phyloP scores from a whole-genome alignment of 148 eudicot species.

The Persicaria maculosa region DNA sequence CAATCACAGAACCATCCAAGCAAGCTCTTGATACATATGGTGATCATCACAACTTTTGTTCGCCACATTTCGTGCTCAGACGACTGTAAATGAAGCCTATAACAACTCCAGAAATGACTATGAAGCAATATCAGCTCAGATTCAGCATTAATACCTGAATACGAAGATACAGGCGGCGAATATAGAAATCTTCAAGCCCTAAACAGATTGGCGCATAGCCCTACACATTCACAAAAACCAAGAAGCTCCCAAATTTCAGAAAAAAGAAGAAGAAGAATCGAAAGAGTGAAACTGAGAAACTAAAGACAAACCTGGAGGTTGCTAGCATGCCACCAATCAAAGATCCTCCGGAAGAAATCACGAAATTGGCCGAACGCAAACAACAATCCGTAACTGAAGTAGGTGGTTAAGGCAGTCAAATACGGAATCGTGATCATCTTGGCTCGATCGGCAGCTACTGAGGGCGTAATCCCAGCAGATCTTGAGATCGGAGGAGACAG shows the following conservation, averaged over 20 bases:
- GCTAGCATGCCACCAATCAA: conserved; percentile 70
- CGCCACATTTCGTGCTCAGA: not conserved
- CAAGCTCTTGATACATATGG: not conserved
- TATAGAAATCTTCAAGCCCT: conserved; percentile 88
- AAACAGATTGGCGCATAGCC: conserved; percentile 96
- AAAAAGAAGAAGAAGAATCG: not conserved
- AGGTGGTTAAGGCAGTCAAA: conserved; percentile 82
- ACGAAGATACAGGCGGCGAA: conserved; percentile 69
- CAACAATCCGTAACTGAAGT: conserved; percentile 79
- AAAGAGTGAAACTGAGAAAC: not conserved
- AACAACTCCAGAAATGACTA: not conserved
- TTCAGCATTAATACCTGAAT: conserved; percentile 55
- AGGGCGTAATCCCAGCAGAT: conserved; percentile 1
- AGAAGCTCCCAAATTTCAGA: not conserved
- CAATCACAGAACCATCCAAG: not conserved
- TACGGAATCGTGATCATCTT: conserved; percentile 91
- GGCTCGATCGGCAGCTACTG: conserved; percentile 1
- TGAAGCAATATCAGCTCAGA: conserved; percentile 5
- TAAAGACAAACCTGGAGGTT: conserved; percentile 47
- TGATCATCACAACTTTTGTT: not conserved
- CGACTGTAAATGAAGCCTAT: not conserved
- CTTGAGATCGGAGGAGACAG: conserved; percentile 5
- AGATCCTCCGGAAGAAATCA: conserved; percentile 60
- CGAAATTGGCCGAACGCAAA: conserved; percentile 83
- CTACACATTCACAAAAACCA: conserved; percentile 25